A percentile compares a stretch with the other conserved stretches of the same genome.
phyloP scores from a whole-genome alignment of 2,329 filamentous ascomycete genomes.

The Sporothrix brunneoviolacea region DNA sequence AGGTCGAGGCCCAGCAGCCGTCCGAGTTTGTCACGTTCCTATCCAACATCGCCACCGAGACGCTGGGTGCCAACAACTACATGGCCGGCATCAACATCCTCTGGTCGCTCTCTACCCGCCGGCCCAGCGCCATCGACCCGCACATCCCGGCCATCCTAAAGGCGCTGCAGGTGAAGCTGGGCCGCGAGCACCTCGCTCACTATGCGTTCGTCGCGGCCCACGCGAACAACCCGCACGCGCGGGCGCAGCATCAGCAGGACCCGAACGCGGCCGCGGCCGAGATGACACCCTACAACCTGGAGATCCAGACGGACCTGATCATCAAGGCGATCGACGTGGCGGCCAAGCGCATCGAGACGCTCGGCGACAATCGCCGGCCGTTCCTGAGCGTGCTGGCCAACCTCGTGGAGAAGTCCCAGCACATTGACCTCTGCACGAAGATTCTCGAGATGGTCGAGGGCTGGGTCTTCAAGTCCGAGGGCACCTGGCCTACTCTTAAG shows the following conservation, averaged over 20 bases:
- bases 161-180: constrained; percentile 82
- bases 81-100: constrained; percentile 86
- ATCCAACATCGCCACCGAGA: constrained; percentile 80
- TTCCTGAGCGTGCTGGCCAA: constrained; percentile 94
- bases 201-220: constrained; percentile 54
- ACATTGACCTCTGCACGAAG: constrained; percentile 80
- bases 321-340: constrained; percentile 94
- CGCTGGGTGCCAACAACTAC: constrained; percentile 72
- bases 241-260: constrained; percentile 40
- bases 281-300: constrained; percentile 69
- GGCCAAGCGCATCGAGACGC: constrained; percentile 81
- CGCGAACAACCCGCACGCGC: constrained; percentile 28
- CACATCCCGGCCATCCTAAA: constrained; percentile 90
- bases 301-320: constrained; percentile 85
- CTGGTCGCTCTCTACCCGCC: constrained; percentile 82
- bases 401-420: constrained; percentile 89
- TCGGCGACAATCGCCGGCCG: constrained; percentile 84
- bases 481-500: constrained; percentile 94
- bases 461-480: constrained; percentile 94
- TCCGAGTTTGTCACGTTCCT: constrained; percentile 84
- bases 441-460: constrained; percentile 88
- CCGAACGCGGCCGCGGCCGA: constrained; percentile 48
- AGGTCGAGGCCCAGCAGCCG: constrained; percentile 64
- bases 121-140: constrained; percentile 79
- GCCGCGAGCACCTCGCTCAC: constrained; percentile 83